These are phyloP conservation scores for Scheffersomyces insectosa DNA, from an alignment of 1,139 yeast species.

Conservation along the genomic window DNA sequence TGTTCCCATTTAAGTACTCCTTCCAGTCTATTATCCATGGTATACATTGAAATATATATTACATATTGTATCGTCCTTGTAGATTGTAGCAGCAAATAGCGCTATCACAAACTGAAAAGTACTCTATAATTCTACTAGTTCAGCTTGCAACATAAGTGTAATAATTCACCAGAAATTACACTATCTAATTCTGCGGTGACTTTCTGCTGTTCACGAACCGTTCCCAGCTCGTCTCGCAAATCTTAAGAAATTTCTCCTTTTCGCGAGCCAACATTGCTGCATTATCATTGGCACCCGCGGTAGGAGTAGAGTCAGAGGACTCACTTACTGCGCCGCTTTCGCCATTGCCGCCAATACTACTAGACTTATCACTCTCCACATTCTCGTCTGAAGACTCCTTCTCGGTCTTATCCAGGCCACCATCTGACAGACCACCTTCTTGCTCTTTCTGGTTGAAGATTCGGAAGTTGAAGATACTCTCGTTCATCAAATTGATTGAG, in stretches of 20 bases:
- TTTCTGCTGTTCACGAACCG: conserved; percentile 28
- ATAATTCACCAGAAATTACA: no score
- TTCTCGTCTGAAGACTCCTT: conserved; percentile 1
- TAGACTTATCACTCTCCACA: conserved; percentile 3
- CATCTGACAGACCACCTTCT: conserved; percentile 8
- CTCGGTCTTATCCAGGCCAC: conserved; percentile 8
- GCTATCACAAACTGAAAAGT: no score
- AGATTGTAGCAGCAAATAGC: no score
- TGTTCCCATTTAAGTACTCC: no score
- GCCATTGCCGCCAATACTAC: no score
- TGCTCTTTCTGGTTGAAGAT: conserved; percentile 29
- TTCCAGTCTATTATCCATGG: no score
- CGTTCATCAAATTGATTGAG: conserved; percentile 45
- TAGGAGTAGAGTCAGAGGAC: no score
- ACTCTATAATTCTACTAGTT: no score
- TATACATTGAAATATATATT: no score
- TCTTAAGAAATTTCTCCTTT: conserved; percentile 49
- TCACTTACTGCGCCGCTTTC: conserved; percentile 2
- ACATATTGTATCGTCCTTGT: no score
- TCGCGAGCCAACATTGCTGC: conserved; percentile 22
- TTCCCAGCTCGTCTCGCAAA: conserved; percentile 60
- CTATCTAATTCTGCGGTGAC: not conserved
- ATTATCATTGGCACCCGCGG: not conserved
- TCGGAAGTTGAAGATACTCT: conserved; percentile 42
- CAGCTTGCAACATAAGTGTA: no score